Evolutionary conservation across 768 basidiomycete species (phyloP).

Genomic region (Phylloporus scabripes): DNA sequence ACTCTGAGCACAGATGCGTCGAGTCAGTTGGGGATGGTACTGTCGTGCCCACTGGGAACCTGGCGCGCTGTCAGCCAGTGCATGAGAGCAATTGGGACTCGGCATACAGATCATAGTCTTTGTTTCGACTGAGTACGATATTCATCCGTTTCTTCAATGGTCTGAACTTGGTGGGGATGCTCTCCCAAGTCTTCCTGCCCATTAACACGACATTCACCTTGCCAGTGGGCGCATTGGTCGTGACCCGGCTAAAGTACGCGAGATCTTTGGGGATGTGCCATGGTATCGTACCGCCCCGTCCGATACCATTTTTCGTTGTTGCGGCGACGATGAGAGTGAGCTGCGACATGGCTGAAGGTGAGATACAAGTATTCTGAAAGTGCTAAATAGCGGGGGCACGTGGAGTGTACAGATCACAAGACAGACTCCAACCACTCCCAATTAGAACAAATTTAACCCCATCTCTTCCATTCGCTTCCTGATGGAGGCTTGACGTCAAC

Average conservation of each 20-base stretch:
- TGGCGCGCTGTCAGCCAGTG: constrained; percentile 9
- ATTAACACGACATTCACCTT: constrained; percentile 77
- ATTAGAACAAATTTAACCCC: constrained; percentile 37
- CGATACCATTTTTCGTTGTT: constrained; percentile 83
- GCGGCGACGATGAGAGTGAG: constrained; percentile 94
- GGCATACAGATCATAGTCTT: constrained; percentile 57
- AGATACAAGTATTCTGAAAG: neutral
- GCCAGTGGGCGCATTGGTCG: constrained; percentile 51
- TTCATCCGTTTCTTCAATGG: constrained; percentile 77
- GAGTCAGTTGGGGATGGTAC: constrained; percentile 12
- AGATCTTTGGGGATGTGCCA: constrained; percentile 89
- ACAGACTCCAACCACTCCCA: neutral
- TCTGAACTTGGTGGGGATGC: constrained; percentile 79
- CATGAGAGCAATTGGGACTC: neutral
- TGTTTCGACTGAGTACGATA: constrained; percentile 65
- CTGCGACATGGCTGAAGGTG: constrained; percentile 43
- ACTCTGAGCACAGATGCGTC: constrained; percentile 26
- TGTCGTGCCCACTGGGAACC: constrained; percentile 10
- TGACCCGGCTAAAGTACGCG: constrained; percentile 86
- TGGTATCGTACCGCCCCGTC: constrained; percentile 66
- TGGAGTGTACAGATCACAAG: neutral
- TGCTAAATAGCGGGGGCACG: neutral
- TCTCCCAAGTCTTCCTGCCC: constrained; percentile 98
- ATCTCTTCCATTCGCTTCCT: constrained; percentile 81
- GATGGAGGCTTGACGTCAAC: constrained; percentile 80